phyloP scores from a whole-genome alignment of 176 grass and related monocot genomes.

The Aegilops bicornis region DNA sequence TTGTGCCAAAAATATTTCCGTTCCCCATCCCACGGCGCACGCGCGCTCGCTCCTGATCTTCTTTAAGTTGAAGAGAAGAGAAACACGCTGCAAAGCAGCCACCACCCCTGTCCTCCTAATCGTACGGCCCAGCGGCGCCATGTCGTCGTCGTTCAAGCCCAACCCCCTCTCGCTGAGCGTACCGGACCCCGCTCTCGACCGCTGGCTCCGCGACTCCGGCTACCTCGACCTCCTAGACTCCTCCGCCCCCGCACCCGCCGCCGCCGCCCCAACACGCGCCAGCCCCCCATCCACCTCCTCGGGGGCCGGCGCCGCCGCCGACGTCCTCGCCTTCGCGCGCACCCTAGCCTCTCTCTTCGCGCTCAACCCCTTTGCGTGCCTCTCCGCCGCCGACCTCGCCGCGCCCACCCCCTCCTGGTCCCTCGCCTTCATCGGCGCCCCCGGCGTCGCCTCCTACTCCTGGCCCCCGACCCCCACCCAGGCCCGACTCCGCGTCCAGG shows the following conservation, averaged over 20 bases:
- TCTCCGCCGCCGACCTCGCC: conserved; percentile 57
- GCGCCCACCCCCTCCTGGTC: conserved; percentile 78
- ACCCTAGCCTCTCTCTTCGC: conserved; percentile 71
- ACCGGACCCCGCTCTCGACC: conserved; percentile 73
- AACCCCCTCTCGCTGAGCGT: conserved; percentile 88
- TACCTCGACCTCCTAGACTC: conserved; percentile 87
- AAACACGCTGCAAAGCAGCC: not conserved
- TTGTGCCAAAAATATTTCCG: too few relatives aligned
- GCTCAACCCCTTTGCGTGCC: conserved; percentile 76
- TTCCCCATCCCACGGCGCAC: too few relatives aligned
- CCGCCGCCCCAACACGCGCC: conserved; percentile 4
- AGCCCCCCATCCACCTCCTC: not conserved
- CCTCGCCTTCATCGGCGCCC: conserved; percentile 56
- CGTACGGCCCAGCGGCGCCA: not conserved
- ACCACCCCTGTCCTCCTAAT: not conserved
- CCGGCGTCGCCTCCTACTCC: conserved; percentile 59
- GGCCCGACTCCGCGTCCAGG: conserved; percentile 85
- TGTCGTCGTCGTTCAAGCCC: conserved; percentile 51
- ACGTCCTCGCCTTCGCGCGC: conserved; percentile 61
- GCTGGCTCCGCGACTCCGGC: conserved; percentile 90
- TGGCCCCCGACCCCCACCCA: conserved; percentile 74
- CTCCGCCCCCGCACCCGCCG: conserved; percentile 26
- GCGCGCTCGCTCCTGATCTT: too few relatives aligned
- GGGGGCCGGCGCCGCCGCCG: conserved; percentile 19
- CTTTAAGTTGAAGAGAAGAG: not conserved